These are phyloP conservation scores for Xylaria palmicola DNA, from an alignment of 495 filamentous ascomycete species.

Conservation along the genomic window DNA sequence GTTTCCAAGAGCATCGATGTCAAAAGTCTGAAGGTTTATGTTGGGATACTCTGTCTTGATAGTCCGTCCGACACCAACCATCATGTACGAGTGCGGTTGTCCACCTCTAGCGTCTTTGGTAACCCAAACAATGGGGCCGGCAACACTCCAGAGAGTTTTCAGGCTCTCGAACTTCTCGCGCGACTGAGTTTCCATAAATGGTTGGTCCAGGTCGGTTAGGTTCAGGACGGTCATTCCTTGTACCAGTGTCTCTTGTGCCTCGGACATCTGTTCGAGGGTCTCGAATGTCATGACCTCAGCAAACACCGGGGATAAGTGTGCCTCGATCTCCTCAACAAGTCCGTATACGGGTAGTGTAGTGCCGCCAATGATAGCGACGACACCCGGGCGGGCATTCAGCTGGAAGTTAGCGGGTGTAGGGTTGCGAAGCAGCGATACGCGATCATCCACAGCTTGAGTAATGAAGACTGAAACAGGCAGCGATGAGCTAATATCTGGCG, in stretches of 20 bases:
- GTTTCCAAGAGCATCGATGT: not conserved
- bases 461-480: constrained; percentile 40
- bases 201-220: not conserved
- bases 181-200: not conserved
- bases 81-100: not conserved
- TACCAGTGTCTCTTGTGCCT: not conserved
- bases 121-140: not conserved
- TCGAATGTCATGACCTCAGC: not conserved
- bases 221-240: not conserved
- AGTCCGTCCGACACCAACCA: not conserved
- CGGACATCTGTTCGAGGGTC: not conserved
- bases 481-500: constrained; percentile 17
- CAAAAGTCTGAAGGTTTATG: not conserved
- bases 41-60: not conserved
- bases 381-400: not conserved
- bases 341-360: not conserved
- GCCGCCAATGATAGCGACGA: not conserved
- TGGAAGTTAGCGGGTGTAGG: not conserved
- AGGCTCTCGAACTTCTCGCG: not conserved
- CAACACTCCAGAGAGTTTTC: not conserved
- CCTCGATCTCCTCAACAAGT: not conserved
- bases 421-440: not conserved
- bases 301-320: not conserved
- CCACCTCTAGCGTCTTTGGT: not conserved
- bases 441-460: constrained; percentile 44